Evolutionary conservation across 1,284 basidiomycete species (phyloP).

Genomic region (Coniferiporia sulphurascens): DNA sequence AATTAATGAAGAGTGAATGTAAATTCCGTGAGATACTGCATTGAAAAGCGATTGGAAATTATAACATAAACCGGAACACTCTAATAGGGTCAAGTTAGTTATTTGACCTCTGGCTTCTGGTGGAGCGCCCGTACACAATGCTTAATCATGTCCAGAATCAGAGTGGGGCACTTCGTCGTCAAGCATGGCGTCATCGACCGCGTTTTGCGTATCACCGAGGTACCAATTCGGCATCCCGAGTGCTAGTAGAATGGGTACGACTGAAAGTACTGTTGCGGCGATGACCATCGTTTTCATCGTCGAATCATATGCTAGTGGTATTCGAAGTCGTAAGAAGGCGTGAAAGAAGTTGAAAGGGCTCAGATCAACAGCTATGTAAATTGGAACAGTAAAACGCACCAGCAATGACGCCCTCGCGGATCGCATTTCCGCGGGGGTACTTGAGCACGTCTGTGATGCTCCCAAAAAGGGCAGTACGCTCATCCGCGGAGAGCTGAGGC

Average conservation of each 20-base stretch:
- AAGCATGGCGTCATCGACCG: constrained; percentile 32
- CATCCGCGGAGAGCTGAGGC: constrained; percentile 35
- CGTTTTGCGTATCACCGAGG: constrained; percentile 42
- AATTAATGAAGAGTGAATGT: no score
- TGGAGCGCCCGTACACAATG: neutral
- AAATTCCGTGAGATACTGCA: no score
- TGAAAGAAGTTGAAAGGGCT: neutral
- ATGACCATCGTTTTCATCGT: constrained; percentile 53
- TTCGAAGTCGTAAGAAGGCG: neutral
- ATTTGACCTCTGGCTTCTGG: no score
- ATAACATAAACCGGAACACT: no score
- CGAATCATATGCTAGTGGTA: constrained; percentile 41
- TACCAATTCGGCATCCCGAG: constrained; percentile 44
- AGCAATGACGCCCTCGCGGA: constrained; percentile 53
- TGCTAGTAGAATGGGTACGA: constrained; percentile 36
- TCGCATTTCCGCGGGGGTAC: constrained; percentile 45
- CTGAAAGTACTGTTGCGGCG: constrained; percentile 36
- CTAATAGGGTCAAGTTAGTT: no score
- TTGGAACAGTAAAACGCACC: constrained; percentile 29
- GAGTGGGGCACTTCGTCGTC: neutral
- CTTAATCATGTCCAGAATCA: neutral
- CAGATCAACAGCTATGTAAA: neutral
- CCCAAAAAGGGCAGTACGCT: constrained; percentile 41
- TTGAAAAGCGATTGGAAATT: no score
- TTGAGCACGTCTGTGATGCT: constrained; percentile 43